A percentile compares a stretch with the other conserved stretches of the same genome.
Conservation (phyloP, 2,329 filamentous ascomycete genomes). For the Phyllosticta capitalensis region DNA sequence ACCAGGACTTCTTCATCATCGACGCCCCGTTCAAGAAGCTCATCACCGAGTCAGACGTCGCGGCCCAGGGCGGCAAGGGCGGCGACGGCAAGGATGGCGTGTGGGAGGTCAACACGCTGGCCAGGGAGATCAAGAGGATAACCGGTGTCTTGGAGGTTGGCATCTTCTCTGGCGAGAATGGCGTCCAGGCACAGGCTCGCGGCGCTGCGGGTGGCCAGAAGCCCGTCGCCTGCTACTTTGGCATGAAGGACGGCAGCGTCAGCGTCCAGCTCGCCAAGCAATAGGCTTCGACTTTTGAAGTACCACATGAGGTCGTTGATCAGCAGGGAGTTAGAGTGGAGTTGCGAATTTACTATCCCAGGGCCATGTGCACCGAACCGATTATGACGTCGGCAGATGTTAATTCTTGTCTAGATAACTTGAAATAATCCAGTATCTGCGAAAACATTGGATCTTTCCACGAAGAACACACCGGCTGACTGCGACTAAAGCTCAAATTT, state of each 20-base stretch:
- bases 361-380: background rate
- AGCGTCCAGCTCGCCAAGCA: constrained; percentile 19
- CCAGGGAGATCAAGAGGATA: constrained; percentile 65
- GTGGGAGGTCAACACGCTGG: constrained; percentile 73
- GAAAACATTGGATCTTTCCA: no score
- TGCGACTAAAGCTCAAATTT: no score
- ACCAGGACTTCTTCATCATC: constrained; percentile 82
- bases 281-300: background rate
- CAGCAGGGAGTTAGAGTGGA: background rate
- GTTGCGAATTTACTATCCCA: background rate
- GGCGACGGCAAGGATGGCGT: constrained; percentile 52
- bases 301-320: background rate
- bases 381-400: background rate
- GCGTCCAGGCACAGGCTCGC: constrained; percentile 53
- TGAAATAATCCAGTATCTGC: no score
- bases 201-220: constrained; percentile 59
- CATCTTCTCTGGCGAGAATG: constrained; percentile 76
- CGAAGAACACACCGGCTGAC: no score
- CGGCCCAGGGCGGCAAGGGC: constrained; percentile 26
- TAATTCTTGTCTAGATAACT: background rate
- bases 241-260: constrained; percentile 57
- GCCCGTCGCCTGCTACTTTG: constrained; percentile 90
- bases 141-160: constrained; percentile 87
- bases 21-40: constrained; percentile 79
- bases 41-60: constrained; percentile 51